Base-by-base conservation (phyloP, 805 yeast genomes). In the Candida ascalaphidarum region DNA sequence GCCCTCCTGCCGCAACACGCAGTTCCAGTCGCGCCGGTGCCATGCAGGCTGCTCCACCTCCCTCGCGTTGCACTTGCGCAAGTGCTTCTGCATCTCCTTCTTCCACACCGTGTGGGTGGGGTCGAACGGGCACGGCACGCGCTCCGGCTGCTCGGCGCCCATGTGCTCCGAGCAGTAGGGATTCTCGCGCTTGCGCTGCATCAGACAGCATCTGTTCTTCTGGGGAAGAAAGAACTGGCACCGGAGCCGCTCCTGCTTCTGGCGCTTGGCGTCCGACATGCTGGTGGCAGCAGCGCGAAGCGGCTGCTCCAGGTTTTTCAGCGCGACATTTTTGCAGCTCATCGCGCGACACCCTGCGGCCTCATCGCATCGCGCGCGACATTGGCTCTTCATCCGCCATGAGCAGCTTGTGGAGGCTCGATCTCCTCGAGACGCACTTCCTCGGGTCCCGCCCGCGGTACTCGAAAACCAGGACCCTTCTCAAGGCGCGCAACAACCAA, bases 91-190 rank as follows among this genome's bases (percentile, higher is more conserved):
- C 23, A 83, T 47, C 29, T 70, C 74, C 23, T 63, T 60, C 26
- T 61, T 61, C 84, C 83, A 79, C 0, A 85, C 74, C 2, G 78
- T 68, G 48, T 85, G 96, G 2, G 71, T 65, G 2, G 79, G 74
- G 49, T 84, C 94, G 17, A 78, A 46, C 0, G 95, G 85, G 53
- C 96, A 85, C 5, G 77, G 72, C 0, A 85, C 65, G 31, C 94
- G 54, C 5, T 45, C 46, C 43, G 37, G 49, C 39, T 37, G 41
- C 41, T 28, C 11, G 7, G 12, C 21, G 4, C 32, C 31, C 43
- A 66, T 36, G 47, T 82, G 94, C 37, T 79, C 80, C 7, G 80
- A 71, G 49, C 94, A 81, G 43, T 49, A 78, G 22, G 49, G 48
- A 14, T 61, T 61, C 17, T 53, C 68, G 8, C 57, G 50, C 31